Evolutionary conservation across 106 monocot genomes (phyloP).

Genomic region (Vanilla planifolia): DNA sequence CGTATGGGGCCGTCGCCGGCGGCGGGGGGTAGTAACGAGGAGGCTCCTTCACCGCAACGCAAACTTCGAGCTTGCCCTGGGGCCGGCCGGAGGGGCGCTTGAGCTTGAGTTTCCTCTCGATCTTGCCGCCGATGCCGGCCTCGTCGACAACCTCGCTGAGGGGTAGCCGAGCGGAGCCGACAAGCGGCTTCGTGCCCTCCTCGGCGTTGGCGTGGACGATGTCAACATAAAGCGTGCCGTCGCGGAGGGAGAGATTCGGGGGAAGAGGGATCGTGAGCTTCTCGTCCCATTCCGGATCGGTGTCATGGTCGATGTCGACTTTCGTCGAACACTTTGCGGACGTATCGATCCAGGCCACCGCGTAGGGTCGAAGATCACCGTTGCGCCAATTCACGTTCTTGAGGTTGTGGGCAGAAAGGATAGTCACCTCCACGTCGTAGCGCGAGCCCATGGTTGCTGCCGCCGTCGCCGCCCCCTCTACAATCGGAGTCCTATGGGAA

Average conservation of each 20-base stretch:
- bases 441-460: slow-evolving; percentile 18
- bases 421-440: slow-evolving; percentile 62
- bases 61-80: slow-evolving; percentile 49
- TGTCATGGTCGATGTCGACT: slow-evolving; percentile 43
- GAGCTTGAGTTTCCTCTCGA: slow-evolving; percentile 29
- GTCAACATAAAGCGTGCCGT: slow-evolving; percentile 55
- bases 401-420: slow-evolving; percentile 48
- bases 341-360: slow-evolving; percentile 58
- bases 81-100: slow-evolving; percentile 81
- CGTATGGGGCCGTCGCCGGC: slow-evolving; percentile 30
- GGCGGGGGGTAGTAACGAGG: slow-evolving; percentile 27
- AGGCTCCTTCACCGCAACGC: slow-evolving; percentile 39
- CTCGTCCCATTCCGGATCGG: slow-evolving; percentile 66
- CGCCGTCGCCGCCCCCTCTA: too few relatives aligned
- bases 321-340: slow-evolving; percentile 63
- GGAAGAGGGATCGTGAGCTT: slow-evolving; percentile 42
- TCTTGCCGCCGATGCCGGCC: slow-evolving; percentile 35
- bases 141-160: slow-evolving; percentile 60
- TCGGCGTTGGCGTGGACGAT: slow-evolving; percentile 63
- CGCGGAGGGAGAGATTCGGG: slow-evolving; percentile 21
- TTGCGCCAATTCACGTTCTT: slow-evolving; percentile 87
- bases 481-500: neutral
- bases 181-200: slow-evolving; percentile 65
- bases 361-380: slow-evolving; percentile 65
- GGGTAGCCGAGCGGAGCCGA: slow-evolving; percentile 69